phyloP scores from a whole-genome alignment of 495 filamentous ascomycete genomes.

The Podospora appendiculata region DNA sequence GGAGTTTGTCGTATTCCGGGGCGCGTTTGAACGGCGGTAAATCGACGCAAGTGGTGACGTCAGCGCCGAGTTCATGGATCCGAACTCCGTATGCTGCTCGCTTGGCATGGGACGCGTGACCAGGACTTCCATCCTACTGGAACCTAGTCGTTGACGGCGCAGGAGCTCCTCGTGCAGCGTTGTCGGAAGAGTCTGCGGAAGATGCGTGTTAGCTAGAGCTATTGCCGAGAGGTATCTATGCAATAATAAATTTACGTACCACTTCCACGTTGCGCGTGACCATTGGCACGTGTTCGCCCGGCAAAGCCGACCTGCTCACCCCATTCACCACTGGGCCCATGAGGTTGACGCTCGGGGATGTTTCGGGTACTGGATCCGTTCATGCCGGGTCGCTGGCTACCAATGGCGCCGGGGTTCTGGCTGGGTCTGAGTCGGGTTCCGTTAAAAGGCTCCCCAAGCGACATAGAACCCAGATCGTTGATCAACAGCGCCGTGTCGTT shows the following conservation, averaged over 20 bases:
- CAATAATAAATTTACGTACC: slow-evolving; percentile 36
- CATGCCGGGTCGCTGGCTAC: slow-evolving; percentile 72
- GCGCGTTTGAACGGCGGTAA: too few species aligned
- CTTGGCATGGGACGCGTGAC: background rate
- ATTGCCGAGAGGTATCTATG: too few species aligned
- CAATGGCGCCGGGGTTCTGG: slow-evolving; percentile 63
- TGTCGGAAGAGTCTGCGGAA: slow-evolving; percentile 26
- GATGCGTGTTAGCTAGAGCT: background rate
- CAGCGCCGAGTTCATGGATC: too few species aligned
- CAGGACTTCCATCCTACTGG: slow-evolving; percentile 11
- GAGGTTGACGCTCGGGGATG: slow-evolving; percentile 73
- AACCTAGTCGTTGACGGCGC: slow-evolving; percentile 18
- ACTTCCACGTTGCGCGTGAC: slow-evolving; percentile 73
- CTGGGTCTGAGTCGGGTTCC: slow-evolving; percentile 34
- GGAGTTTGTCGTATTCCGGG: too few species aligned
- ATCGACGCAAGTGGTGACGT: too few species aligned
- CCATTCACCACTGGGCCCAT: slow-evolving; percentile 72
- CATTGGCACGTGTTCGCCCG: slow-evolving; percentile 59
- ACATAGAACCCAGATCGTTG: slow-evolving; percentile 49
- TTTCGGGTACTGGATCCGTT: slow-evolving; percentile 56
- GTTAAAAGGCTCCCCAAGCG: slow-evolving; percentile 58
- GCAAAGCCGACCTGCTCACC: slow-evolving; percentile 59
- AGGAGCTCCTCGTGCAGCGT: slow-evolving; percentile 15
- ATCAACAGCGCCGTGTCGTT: slow-evolving; percentile 50
- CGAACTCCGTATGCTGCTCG: too few species aligned